Percentiles rank a stretch among this genome's conserved stretches.
phyloP scores from a whole-genome alignment of 495 filamentous ascomycete genomes.

The Paragyromitra xinjiangensis region DNA sequence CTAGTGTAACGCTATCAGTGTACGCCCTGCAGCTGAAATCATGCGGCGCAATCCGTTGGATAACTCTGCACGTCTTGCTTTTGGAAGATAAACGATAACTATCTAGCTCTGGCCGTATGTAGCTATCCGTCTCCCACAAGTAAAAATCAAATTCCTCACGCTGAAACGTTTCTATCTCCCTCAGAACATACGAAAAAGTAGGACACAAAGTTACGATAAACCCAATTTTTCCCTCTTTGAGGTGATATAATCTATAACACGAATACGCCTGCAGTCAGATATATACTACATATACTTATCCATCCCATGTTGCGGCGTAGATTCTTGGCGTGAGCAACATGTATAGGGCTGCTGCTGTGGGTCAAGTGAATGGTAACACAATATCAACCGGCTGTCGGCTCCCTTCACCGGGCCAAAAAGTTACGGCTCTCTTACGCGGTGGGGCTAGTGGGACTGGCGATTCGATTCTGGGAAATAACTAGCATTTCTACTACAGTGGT shows the following conservation, averaged over 20 bases:
- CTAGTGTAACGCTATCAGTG: background rate
- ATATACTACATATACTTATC: background rate
- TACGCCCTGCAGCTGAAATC: slow-evolving; percentile 24
- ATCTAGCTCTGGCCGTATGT: slow-evolving; percentile 9
- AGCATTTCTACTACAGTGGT: background rate
- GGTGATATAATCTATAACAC: background rate
- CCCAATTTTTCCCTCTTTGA: too few species aligned
- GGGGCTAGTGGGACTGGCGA: background rate
- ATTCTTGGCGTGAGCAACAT: slow-evolving; percentile 16
- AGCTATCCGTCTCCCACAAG: slow-evolving; percentile 11
- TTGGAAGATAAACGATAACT: background rate
- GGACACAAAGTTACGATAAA: background rate
- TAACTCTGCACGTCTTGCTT: background rate
- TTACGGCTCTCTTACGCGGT: slow-evolving; percentile 9
- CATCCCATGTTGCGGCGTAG: slow-evolving; percentile 28
- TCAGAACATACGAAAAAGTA: background rate
- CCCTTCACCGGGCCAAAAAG: background rate
- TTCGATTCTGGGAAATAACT: background rate
- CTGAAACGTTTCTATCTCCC: background rate
- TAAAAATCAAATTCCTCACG: background rate
- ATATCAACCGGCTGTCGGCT: slow-evolving; percentile 23
- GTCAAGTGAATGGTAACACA: background rate
- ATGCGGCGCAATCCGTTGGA: slow-evolving; percentile 3
- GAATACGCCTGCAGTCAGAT: background rate
- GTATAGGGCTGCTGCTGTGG: slow-evolving; percentile 1